These are phyloP conservation scores for Castanea mollissima DNA, from an alignment of 306 rosid genomes.

Conservation along the genomic window DNA sequence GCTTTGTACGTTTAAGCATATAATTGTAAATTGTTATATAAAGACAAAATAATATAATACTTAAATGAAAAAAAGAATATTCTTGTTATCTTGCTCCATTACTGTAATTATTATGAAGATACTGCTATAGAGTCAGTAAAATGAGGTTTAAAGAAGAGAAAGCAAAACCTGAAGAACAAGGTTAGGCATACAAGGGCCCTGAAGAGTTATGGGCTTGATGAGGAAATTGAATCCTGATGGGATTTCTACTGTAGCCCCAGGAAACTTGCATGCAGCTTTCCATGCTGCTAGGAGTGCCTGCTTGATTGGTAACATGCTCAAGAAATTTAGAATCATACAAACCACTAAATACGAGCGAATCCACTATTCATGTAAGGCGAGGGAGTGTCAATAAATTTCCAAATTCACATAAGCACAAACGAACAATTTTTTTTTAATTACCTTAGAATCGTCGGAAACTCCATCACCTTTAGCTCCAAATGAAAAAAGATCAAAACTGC, in stretches of 20 bases:
- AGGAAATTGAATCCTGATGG: constrained; percentile 63
- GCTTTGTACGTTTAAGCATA: not conserved
- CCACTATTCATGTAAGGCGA: no score
- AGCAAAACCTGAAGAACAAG: constrained; percentile 75
- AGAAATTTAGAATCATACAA: not conserved
- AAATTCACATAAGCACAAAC: not conserved
- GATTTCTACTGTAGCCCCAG: constrained; percentile 59
- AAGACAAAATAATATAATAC: not conserved
- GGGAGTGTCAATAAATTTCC: no score
- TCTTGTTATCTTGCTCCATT: not conserved
- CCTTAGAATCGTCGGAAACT: constrained; percentile 79
- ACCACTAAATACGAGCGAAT: no score
- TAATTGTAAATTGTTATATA: constrained; percentile 4
- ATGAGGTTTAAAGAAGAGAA: not conserved
- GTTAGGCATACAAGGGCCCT: constrained; percentile 83
- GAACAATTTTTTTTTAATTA: constrained; percentile 7
- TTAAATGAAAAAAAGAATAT: not conserved
- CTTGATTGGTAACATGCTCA: constrained; percentile 12
- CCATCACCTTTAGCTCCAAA: constrained; percentile 89
- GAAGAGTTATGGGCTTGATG: constrained; percentile 63
- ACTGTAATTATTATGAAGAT: not conserved
- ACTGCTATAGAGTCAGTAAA: not conserved
- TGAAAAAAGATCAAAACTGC: constrained; percentile 49
- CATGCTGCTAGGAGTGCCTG: constrained; percentile 86
- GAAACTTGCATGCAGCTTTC: constrained; percentile 72